Evolutionary conservation across 331 rosid genomes (phyloP).

Genomic region (Saraca asoca): DNA sequence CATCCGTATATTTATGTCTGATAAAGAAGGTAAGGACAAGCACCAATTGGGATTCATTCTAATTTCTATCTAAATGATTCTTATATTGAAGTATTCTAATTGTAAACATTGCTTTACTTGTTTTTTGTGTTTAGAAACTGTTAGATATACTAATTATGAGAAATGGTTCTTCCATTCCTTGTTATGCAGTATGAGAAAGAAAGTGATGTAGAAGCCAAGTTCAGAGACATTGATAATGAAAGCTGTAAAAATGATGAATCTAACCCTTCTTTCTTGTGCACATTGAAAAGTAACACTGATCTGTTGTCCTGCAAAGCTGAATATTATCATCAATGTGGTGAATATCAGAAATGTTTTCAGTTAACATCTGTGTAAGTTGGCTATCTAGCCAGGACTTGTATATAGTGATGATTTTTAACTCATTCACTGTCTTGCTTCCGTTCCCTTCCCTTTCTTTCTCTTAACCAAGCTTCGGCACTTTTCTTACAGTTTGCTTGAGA

Average conservation of each 20-base stretch:
- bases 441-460: conserved; percentile 4
- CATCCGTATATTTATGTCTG: conserved; percentile 82
- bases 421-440: background rate
- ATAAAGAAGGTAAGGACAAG: conserved; percentile 70
- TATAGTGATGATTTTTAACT: conserved; percentile 19
- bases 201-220: conserved; percentile 73
- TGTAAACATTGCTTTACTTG: background rate
- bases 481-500: conserved; percentile 77
- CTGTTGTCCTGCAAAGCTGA: conserved; percentile 97
- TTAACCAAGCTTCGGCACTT: conserved; percentile 15
- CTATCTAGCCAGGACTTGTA: conserved; percentile 35
- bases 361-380: conserved; percentile 79
- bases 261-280: conserved; percentile 57
- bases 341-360: conserved; percentile 95
- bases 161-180: background rate
- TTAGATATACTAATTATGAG: background rate
- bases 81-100: conserved; percentile 1
- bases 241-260: conserved; percentile 63
- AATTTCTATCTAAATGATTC: conserved; percentile 20
- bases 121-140: background rate
- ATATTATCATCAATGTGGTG: conserved; percentile 92
- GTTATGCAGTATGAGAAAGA: conserved; percentile 81
- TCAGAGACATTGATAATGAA: conserved; percentile 77
- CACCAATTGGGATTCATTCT: conserved; percentile 26
- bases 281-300: conserved; percentile 79